A percentile compares a stretch with the other conserved stretches of the same genome.
These are phyloP conservation scores for Physcomitrium patens DNA, from an alignment of 225 moss, liverwort and hornwort genomes.

Conservation along the genomic window DNA sequence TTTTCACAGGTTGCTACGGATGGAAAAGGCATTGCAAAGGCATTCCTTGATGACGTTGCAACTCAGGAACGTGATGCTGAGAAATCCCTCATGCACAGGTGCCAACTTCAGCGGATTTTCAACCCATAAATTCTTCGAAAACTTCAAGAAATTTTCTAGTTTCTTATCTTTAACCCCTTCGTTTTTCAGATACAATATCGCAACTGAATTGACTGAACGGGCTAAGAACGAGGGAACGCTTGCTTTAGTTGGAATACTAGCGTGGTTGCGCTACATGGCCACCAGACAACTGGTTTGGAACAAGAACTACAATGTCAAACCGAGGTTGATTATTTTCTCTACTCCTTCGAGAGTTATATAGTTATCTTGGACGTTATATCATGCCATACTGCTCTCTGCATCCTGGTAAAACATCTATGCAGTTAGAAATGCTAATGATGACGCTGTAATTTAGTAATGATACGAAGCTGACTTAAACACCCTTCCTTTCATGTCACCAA, in stretches of 20 bases:
- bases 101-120: slow-evolving; percentile 10
- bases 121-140: no score
- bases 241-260: slow-evolving; percentile 85
- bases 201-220: slow-evolving; percentile 69
- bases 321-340: slow-evolving; percentile 45
- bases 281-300: slow-evolving; percentile 94
- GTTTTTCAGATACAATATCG: slow-evolving; percentile 72
- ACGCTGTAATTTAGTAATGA: no score
- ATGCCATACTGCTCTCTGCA: no score
- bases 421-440: no score
- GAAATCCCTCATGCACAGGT: slow-evolving; percentile 97
- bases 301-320: slow-evolving; percentile 98
- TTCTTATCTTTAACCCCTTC: no score
- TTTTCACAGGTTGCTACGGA: slow-evolving; percentile 62
- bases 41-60: slow-evolving; percentile 80
- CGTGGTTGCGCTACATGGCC: slow-evolving; percentile 95
- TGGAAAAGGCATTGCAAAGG: slow-evolving; percentile 82
- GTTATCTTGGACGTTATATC: no score
- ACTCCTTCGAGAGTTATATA: no score
- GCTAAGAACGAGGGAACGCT: slow-evolving; percentile 88
- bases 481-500: no score
- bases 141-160: no score
- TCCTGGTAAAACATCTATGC: no score
- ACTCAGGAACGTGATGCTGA: slow-evolving; percentile 93
- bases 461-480: no score